A percentile compares a stretch with the other conserved stretches of the same genome.
phyloP scores from a whole-genome alignment of 2,329 filamentous ascomycete species.

The Fusarium mundagurra region DNA sequence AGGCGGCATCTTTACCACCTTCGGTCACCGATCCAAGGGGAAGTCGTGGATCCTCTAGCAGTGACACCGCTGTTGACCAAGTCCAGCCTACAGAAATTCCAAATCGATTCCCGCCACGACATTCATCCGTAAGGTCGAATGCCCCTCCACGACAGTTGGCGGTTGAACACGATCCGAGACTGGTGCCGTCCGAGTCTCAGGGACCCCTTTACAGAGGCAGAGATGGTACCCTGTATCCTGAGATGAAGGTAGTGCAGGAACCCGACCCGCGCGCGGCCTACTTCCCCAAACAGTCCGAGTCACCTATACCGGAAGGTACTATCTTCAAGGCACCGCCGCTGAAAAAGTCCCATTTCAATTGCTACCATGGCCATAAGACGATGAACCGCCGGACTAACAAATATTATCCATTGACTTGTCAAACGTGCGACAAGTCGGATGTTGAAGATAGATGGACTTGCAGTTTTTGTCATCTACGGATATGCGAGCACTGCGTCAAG shows the following conservation, averaged over 20 bases:
- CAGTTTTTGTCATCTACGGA: conserved; percentile 60
- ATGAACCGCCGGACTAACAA: conserved; percentile 61
- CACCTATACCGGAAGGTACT: conserved; percentile 45
- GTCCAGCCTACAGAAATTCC: conserved; percentile 33
- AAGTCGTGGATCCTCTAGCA: conserved; percentile 30
- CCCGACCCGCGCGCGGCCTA: conserved; percentile 50
- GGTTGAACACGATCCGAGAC: conserved; percentile 44
- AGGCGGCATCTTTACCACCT: conserved; percentile 37
- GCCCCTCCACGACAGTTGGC: conserved; percentile 36
- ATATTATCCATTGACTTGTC: conserved; percentile 63
- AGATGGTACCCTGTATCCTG: conserved; percentile 54
- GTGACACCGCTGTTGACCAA: conserved; percentile 32
- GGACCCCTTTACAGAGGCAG: conserved; percentile 49
- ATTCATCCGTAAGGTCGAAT: conserved; percentile 44
- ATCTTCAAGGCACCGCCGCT: conserved; percentile 56
- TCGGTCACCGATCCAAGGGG: conserved; percentile 15
- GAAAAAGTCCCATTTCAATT: conserved; percentile 56
- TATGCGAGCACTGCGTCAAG: conserved; percentile 60
- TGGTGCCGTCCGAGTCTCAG: conserved; percentile 48
- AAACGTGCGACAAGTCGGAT: conserved; percentile 61
- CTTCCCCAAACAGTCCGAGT: conserved; percentile 50
- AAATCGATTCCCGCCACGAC: conserved; percentile 46
- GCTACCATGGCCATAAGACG: conserved; percentile 58
- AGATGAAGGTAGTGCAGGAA: conserved; percentile 50
- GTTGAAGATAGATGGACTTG: conserved; percentile 58